Evolutionary conservation across 116 monocot species (phyloP).

Genomic region (Cymodocea nodosa): DNA sequence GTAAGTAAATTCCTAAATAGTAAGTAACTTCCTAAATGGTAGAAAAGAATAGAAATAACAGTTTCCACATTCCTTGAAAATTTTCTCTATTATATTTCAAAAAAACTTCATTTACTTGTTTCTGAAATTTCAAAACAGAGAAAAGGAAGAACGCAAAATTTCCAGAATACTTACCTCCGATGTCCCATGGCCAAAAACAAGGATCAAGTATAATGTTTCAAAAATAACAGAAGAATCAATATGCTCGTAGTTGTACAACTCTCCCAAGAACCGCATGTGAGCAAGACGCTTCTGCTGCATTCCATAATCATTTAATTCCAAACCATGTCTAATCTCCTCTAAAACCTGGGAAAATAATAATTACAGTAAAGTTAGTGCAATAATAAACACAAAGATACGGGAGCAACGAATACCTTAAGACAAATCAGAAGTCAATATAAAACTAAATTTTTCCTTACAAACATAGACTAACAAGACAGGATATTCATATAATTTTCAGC

Average conservation of each 20-base stretch:
- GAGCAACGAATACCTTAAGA: background rate
- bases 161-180: constrained; percentile 53
- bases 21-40: too few relatives aligned
- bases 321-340: constrained; percentile 78
- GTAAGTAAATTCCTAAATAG: too few relatives aligned
- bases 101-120: too few relatives aligned
- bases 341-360: constrained; percentile 48
- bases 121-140: too few relatives aligned
- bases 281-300: constrained; percentile 92
- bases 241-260: constrained; percentile 84
- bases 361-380: background rate
- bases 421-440: background rate
- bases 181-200: constrained; percentile 68
- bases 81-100: too few relatives aligned
- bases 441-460: background rate
- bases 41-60: too few relatives aligned
- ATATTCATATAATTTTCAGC: background rate
- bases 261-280: constrained; percentile 91
- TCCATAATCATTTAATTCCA: constrained; percentile 87
- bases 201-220: constrained; percentile 78
- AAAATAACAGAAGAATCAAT: constrained; percentile 92
- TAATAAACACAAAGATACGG: background rate
- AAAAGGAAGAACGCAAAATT: background rate
- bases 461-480: too few relatives aligned
- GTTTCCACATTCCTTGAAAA: too few relatives aligned